Base-by-base conservation (phyloP, 257 asterid species). In the Linaria vulgaris region DNA sequence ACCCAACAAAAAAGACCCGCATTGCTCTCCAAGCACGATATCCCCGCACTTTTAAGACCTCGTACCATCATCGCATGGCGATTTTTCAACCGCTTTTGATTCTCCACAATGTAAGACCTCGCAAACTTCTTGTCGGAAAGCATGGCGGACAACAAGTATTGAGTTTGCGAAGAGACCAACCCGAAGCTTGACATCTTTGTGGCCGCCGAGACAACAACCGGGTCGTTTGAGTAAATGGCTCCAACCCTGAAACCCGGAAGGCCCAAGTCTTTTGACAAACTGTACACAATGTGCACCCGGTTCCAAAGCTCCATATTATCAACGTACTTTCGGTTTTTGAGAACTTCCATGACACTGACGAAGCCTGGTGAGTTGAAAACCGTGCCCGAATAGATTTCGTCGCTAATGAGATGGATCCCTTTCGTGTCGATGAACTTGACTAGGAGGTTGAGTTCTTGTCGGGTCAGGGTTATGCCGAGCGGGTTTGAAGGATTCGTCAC, bases 151-250 rank as follows among this genome's bases (percentile, higher is more conserved):
- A 90, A 78, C 1, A 87, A 82, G 24, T 85, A 77, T 53, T 90
- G 96, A 1, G 95, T 87, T 27, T 87, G 97, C 0, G 97, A 90
- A 0, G 97, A 90, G n/a, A 90, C 75, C 6, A 90, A 48, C 6
- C 96, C 96, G 69, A 90, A 90, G 58, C 96, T 90, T 0, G 96
- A 90, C 97, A 90, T 90, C 46, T 90, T 90, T 0, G 96, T 90
- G 0, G 96, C 96, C 0, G 96, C 92, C 0, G 85, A 64, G n/a
- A 90, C 88, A 0, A 90, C 97, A 51, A 61, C 14, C 19, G 25
- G 56, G 51, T 90, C 80, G 47, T 83, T 90, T 55, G 96, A 87
- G 46, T 87, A 87, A 43, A 90, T 78, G 0, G 87, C 80, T 14
- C 97, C 97, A 63, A 90, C 85, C 60, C 97, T 83, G 74, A 90